Percentiles rank a stretch among this genome's conserved stretches.
Conservation (phyloP, 192 early-diverging fungal genomes). For the Entomortierella parvispora region DNA sequence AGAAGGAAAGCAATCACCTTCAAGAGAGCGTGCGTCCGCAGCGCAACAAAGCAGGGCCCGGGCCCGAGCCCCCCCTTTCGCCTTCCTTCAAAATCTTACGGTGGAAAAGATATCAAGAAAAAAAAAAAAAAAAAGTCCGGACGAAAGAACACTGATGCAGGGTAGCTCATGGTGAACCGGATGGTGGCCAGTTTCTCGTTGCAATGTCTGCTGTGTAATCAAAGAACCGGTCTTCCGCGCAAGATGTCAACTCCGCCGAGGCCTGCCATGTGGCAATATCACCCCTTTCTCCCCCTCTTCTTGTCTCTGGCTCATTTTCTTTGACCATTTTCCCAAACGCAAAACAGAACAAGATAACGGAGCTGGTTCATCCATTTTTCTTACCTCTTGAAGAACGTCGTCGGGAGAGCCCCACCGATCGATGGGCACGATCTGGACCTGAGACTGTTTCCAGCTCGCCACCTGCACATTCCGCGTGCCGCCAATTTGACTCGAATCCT, state of each 20-base stretch:
- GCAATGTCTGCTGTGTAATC: no score
- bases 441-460: conserved; percentile 32
- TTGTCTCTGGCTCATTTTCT: neutral
- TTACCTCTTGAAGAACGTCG: conserved; percentile 46
- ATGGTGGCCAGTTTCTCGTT: no score
- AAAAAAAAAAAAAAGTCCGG: neutral
- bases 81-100: neutral
- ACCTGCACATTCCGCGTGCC: conserved; percentile 33
- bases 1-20: no score
- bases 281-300: neutral
- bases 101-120: neutral
- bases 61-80: neutral
- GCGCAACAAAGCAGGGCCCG: no score
- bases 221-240: neutral
- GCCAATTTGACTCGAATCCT: conserved; percentile 37
- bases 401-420: conserved; percentile 43
- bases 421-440: conserved; percentile 40
- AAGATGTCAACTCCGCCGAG: conserved; percentile 1
- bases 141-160: neutral
- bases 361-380: neutral
- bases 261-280: neutral
- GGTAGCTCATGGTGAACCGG: no score
- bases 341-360: neutral
- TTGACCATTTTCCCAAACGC: no score
- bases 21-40: no score